Evolutionary conservation across 163 green algal genomes (phyloP).

Genomic region (Scenedesmus sp.): DNA sequence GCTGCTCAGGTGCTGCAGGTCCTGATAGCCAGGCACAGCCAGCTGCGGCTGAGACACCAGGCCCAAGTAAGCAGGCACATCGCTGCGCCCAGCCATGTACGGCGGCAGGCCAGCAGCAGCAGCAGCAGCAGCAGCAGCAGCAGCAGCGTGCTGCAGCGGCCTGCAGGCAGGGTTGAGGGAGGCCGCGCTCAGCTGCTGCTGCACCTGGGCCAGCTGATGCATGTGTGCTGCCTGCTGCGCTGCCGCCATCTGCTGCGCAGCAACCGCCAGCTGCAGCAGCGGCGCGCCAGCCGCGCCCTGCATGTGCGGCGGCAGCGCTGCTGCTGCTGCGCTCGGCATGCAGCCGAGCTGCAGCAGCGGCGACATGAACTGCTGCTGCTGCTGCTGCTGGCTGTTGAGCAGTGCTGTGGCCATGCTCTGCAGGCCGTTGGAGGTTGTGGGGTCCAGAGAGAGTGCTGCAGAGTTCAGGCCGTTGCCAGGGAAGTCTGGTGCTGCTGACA

Average conservation of each 20-base stretch:
- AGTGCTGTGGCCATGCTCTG: not conserved
- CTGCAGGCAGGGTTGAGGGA: conserved; percentile 19
- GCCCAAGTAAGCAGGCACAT: not conserved
- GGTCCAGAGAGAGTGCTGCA: not conserved
- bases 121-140: conserved; percentile 6
- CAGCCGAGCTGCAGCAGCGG: not conserved
- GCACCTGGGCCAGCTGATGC: conserved; percentile 29
- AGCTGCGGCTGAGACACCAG: not conserved
- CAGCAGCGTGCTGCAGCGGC: not conserved
- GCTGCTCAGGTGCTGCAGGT: conserved; percentile 20
- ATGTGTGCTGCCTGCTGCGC: conserved; percentile 9
- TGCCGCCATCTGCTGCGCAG: conserved; percentile 9
- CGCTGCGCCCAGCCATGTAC: not conserved
- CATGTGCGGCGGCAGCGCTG: not conserved
- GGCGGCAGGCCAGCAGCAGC: not conserved
- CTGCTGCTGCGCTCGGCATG: not conserved
- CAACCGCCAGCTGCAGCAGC: not conserved
- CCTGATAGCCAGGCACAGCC: conserved; percentile 2
- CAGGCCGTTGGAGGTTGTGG: not conserved
- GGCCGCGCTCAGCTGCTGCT: conserved; percentile 15
- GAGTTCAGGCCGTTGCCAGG: not conserved
- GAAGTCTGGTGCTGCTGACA: not conserved
- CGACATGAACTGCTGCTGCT: not conserved
- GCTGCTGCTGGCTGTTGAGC: not conserved
- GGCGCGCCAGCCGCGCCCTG: not conserved